phyloP scores from a whole-genome alignment of 2,329 filamentous ascomycete genomes.

The Monosporascus sp. region DNA sequence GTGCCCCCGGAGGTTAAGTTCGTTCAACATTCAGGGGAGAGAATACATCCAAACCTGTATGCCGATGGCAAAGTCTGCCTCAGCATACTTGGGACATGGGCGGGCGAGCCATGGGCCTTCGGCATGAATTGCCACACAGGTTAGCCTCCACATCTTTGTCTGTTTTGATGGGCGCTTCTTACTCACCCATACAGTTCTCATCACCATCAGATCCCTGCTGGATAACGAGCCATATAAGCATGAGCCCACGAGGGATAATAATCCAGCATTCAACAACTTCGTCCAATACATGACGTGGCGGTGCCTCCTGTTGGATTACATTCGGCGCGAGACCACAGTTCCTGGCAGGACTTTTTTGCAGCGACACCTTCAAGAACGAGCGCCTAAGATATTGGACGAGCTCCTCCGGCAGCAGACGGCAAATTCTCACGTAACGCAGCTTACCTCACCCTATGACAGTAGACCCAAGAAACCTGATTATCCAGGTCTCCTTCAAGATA shows the following conservation, averaged over 20 bases:
- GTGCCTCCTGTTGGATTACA: conserved; percentile 6
- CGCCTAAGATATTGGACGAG: not conserved
- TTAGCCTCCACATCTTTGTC: not conserved
- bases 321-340: not conserved
- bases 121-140: conserved; percentile 8
- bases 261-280: conserved; percentile 5
- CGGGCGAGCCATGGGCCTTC: conserved; percentile 9
- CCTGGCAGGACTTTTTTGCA: not conserved
- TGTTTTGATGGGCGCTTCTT: not conserved
- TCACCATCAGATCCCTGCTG: conserved; percentile 8
- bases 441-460: not conserved
- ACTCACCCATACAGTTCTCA: conserved; percentile 6
- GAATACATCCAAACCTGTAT: conserved; percentile 14
- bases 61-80: conserved; percentile 11
- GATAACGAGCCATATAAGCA: conserved; percentile 13
- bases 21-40: conserved; percentile 5
- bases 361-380: not conserved
- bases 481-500: not conserved
- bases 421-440: not conserved
- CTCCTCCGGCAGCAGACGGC: not conserved
- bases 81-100: conserved; percentile 11
- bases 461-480: not conserved
- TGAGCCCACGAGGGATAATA: conserved; percentile 4
- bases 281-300: conserved; percentile 4
- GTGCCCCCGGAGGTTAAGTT: conserved; percentile 11